These are phyloP conservation scores for Dactylis glomerata DNA, from an alignment of 176 grass and related monocot species.

Conservation along the genomic window DNA sequence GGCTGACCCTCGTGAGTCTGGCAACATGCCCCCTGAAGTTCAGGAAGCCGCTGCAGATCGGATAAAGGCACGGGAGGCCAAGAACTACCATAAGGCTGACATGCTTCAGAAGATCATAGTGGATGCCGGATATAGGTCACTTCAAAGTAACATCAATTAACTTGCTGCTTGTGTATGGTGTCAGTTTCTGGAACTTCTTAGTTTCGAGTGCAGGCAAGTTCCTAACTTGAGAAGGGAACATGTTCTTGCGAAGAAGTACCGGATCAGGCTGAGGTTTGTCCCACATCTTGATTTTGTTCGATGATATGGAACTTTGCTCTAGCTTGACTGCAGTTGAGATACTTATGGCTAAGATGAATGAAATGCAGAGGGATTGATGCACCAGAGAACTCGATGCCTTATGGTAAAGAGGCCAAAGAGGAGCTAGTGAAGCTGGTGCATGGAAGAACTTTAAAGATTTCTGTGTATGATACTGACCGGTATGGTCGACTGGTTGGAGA, in stretches of 20 bases:
- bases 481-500: slow-evolving; percentile 81
- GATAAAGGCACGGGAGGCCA: slow-evolving; percentile 18
- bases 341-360: neutral
- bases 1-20: slow-evolving; percentile 34
- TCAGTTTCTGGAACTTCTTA: neutral
- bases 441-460: slow-evolving; percentile 54
- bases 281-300: neutral
- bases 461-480: slow-evolving; percentile 43
- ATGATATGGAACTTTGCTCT: neutral
- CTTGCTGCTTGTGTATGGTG: neutral
- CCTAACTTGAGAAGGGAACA: slow-evolving; percentile 23
- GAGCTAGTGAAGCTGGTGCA: slow-evolving; percentile 62
- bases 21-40: slow-evolving; percentile 48
- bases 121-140: slow-evolving; percentile 69
- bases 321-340: neutral
- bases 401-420: slow-evolving; percentile 78
- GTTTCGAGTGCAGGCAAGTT: slow-evolving; percentile 43
- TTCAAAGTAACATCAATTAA: neutral
- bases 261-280: slow-evolving; percentile 75
- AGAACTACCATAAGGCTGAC: slow-evolving; percentile 48
- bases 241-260: slow-evolving; percentile 54
- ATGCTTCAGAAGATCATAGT: slow-evolving; percentile 63
- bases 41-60: neutral
- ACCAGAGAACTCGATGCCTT: slow-evolving; percentile 83
- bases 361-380: slow-evolving; percentile 80